Percentiles rank a stretch among this genome's conserved stretches.
Conservation (phyloP, 2,329 filamentous ascomycete genomes). For the Fusarium veterinarium region DNA sequence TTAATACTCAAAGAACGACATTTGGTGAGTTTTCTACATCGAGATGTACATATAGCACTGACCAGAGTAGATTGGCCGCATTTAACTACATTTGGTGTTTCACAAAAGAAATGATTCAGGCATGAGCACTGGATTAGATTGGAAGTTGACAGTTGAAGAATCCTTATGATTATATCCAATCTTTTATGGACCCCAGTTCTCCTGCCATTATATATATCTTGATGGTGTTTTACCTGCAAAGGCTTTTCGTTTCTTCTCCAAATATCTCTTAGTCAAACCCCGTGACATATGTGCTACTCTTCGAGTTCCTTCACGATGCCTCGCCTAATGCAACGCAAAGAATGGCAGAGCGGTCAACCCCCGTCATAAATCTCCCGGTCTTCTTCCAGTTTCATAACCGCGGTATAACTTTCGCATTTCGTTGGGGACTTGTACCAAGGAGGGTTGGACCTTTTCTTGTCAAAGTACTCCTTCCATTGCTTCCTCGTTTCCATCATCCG, state of each 20-base stretch:
- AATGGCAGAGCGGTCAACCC: background rate
- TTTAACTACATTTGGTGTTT: conserved; percentile 26
- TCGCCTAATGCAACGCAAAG: background rate
- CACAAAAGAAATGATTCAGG: conserved; percentile 16
- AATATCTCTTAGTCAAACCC: background rate
- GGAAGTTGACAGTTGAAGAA: too few species aligned
- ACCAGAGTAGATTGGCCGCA: conserved; percentile 34
- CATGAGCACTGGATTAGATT: rapidly evolving
- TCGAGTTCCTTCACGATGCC: background rate
- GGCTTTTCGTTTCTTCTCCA: rapidly evolving
- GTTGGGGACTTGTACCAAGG: background rate
- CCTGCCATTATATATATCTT: too few species aligned
- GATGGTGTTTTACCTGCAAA: background rate
- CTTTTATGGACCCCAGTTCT: background rate
- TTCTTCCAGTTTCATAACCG: rapidly evolving
- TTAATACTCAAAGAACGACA: conserved; percentile 29
- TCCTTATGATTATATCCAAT: background rate
- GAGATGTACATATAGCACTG: rapidly evolving
- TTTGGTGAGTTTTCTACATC: conserved; percentile 25
- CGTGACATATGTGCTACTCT: background rate
- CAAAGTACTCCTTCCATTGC: background rate
- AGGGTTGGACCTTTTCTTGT: background rate
- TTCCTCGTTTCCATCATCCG: background rate
- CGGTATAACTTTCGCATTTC: too few species aligned
- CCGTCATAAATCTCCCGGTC: rapidly evolving